Base-by-base conservation (phyloP, 176 grass and related monocot genomes). In the Carex parvula region DNA sequence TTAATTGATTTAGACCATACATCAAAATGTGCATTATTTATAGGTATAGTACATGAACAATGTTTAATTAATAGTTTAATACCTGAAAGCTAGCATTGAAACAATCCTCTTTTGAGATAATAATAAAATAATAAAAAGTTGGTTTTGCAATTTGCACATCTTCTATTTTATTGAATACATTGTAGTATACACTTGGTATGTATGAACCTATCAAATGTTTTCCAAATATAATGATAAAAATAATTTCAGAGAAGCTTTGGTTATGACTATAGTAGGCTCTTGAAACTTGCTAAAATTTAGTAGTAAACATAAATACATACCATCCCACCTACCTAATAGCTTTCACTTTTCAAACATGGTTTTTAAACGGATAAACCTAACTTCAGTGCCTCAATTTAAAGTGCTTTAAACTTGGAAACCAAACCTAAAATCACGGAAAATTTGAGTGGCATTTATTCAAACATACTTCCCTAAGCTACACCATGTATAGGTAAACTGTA, bases 401-500 rank as follows among this genome's bases (percentile, higher is more conserved):
- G 50, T 78, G 52, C 73, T 78, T 78, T 55, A 18, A 68, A 83
- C 64, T 83, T 83, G 64, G 62, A 64, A 66, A 83, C 21, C 41
- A 69, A 30, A 83, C 60, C 64, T 68, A 29, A 66, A 83, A 68
- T 66, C 62, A 83, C 46, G 58, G 62, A 83, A 81, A 29, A 15
- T 52, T 66, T 60, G 9, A 83, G 39, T 50, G 14, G 21, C 62
- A 83, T 44, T 83, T 83, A 83, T 54, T 26, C 24, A 61, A 81
- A 60, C 62, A 65, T 83, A 54, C 80, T 67, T 67, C 39, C 46
- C 20, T 29, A 83, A 66, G 80, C 12, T 83, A 54, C 20, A 66
- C 42, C 80, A 66, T 68, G 21, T 83, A 83, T 18, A 55, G 81
- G 81, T 83, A 53, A 83, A 42, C 21, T 66, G 62, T 83, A 32